Percentiles rank a stretch among this genome's conserved stretches.
These are phyloP conservation scores for Saturnispora gosingensis DNA, from an alignment of 805 yeast species.

Conservation along the genomic window DNA sequence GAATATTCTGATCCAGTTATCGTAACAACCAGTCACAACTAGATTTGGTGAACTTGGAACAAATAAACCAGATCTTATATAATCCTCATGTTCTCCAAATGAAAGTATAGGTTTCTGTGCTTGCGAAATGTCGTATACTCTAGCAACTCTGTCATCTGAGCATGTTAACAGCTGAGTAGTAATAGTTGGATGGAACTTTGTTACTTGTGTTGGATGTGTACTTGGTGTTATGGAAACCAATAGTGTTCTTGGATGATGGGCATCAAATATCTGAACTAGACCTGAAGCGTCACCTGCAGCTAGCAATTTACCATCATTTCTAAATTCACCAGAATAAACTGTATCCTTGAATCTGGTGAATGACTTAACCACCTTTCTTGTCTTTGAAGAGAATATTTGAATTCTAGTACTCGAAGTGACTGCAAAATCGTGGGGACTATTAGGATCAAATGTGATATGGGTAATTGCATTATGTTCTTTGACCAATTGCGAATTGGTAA, in stretches of 20 bases:
- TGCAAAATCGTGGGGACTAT: constrained; percentile 83
- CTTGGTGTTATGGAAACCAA: constrained; percentile 78
- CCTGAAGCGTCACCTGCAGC: constrained; percentile 97
- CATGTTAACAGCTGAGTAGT: constrained; percentile 76
- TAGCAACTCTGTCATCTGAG: constrained; percentile 79
- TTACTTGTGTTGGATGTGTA: constrained; percentile 83
- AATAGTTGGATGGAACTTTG: constrained; percentile 76
- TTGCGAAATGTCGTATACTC: constrained; percentile 82
- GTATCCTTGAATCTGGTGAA: constrained; percentile 84
- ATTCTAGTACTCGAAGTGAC: constrained; percentile 86
- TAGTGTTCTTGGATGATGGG: constrained; percentile 61
- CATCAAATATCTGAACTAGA: constrained; percentile 81
- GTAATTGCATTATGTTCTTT: constrained; percentile 91
- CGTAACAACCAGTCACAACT: constrained; percentile 91
- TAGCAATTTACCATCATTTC: constrained; percentile 82
- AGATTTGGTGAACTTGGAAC: constrained; percentile 61
- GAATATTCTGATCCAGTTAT: constrained; percentile 73
- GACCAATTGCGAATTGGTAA: constrained; percentile 72
- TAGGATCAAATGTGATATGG: constrained; percentile 81
- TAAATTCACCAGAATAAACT: constrained; percentile 83
- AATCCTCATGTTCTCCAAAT: constrained; percentile 74
- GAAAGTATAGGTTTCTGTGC: constrained; percentile 63
- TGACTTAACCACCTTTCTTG: constrained; percentile 83
- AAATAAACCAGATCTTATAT: constrained; percentile 73
- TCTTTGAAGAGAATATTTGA: constrained; percentile 88